Percentiles rank a stretch among this genome's conserved stretches.
Evolutionary conservation across 768 basidiomycete species (phyloP).

Genomic region (Tulasnella sp.): DNA sequence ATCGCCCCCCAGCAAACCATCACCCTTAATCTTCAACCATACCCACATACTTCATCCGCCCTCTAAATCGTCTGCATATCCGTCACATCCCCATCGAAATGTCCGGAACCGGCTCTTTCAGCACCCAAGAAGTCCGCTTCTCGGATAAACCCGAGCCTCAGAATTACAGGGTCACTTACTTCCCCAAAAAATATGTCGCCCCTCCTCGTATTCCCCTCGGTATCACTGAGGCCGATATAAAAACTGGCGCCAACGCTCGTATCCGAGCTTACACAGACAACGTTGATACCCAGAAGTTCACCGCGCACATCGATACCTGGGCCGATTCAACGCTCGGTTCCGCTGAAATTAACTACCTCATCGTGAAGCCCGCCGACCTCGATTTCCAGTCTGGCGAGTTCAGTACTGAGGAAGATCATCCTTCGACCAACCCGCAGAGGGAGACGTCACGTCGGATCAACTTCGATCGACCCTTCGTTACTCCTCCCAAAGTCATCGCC

Average conservation of each 20-base stretch:
- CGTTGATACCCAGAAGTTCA: neutral
- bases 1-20: neutral
- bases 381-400: constrained; percentile 16
- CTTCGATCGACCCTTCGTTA: constrained; percentile 13
- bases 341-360: neutral
- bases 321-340: neutral
- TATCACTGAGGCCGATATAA: neutral
- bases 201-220: constrained; percentile 3
- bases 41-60: neutral
- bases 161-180: neutral
- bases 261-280: neutral
- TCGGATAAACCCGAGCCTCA: neutral
- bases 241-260: neutral
- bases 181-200: neutral
- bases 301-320: constrained; percentile 3
- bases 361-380: neutral
- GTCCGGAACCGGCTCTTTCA: neutral
- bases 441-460: constrained; percentile 12
- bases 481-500: constrained; percentile 19
- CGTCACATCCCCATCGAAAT: neutral
- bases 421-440: constrained; percentile 12
- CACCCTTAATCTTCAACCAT: neutral
- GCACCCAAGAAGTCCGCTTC: constrained; percentile 1
- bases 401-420: constrained; percentile 14
- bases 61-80: neutral